Conservation (phyloP, 768 basidiomycete genomes). For the Agrocybe pediades region DNA sequence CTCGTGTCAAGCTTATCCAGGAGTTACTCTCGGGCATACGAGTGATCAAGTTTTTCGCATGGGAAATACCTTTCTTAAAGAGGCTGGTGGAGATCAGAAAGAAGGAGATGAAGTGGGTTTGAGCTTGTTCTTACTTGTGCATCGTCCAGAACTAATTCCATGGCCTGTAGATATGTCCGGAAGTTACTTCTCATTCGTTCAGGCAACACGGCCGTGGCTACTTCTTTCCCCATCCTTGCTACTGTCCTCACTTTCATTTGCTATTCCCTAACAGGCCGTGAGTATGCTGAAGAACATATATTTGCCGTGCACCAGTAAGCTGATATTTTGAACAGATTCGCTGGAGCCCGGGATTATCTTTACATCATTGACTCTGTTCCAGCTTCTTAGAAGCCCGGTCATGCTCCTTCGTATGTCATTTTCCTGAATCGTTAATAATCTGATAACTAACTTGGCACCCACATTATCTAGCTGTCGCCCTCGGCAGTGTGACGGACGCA, state of each 20-base stretch:
- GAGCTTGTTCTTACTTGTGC: not conserved
- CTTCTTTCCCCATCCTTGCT: slow-evolving; percentile 74
- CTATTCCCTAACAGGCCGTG: slow-evolving; percentile 66
- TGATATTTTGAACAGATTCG: slow-evolving; percentile 26
- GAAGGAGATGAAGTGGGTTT: slow-evolving; percentile 4
- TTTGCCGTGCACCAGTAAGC: not conserved
- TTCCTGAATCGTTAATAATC: not conserved
- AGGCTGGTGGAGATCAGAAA: slow-evolving; percentile 69
- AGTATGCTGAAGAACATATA: no score
- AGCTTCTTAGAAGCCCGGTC: slow-evolving; percentile 76
- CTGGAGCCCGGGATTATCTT: slow-evolving; percentile 77
- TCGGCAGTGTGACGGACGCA: slow-evolving; percentile 2
- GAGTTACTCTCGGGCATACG: slow-evolving; percentile 90
- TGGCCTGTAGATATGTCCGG: slow-evolving; percentile 53
- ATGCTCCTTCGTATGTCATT: slow-evolving; percentile 59
- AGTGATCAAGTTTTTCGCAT: slow-evolving; percentile 90
- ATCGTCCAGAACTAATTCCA: not conserved
- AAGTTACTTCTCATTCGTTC: slow-evolving; percentile 64
- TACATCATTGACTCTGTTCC: slow-evolving; percentile 82
- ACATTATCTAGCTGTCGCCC: not conserved
- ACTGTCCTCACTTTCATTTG: slow-evolving; percentile 76
- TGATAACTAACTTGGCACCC: not conserved
- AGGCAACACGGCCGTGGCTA: slow-evolving; percentile 63
- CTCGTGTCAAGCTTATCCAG: slow-evolving; percentile 84
- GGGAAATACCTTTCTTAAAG: slow-evolving; percentile 80